Conservation (phyloP, 2,329 filamentous ascomycete species). For the Hypoxylon sp. region DNA sequence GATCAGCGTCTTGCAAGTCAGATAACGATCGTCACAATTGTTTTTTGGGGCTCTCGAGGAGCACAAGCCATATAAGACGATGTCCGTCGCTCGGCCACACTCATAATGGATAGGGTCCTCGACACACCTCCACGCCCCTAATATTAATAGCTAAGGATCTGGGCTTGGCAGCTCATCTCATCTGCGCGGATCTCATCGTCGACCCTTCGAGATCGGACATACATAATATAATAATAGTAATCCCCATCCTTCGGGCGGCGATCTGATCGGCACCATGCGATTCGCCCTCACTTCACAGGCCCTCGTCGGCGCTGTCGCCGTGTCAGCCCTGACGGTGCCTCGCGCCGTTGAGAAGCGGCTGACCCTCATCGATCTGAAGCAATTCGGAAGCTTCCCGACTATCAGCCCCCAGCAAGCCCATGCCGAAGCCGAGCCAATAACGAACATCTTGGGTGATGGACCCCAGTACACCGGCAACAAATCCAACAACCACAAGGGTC, state of each 20-base stretch:
- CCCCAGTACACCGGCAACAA: conserved; percentile 30
- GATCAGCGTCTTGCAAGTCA: conserved; percentile 41
- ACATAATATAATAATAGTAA: conserved; percentile 40
- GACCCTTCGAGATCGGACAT: conserved; percentile 21
- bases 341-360: conserved; percentile 39
- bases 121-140: conserved; percentile 20
- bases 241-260: conserved; percentile 16
- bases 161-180: conserved; percentile 33
- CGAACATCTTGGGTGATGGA: conserved; percentile 39
- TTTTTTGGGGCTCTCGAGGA: conserved; percentile 29
- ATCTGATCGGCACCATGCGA: conserved; percentile 47
- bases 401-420: conserved; percentile 50
- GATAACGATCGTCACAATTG: conserved; percentile 50
- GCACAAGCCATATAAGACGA: conserved; percentile 4
- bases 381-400: conserved; percentile 52
- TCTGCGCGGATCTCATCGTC: conserved; percentile 32
- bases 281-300: conserved; percentile 49
- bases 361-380: conserved; percentile 47
- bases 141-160: conserved; percentile 35
- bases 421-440: conserved; percentile 41
- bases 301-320: conserved; percentile 50
- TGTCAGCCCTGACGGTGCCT: conserved; percentile 49
- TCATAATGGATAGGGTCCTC: conserved; percentile 26
- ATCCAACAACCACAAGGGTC: conserved; percentile 24
- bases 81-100: conserved; percentile 25